Base-by-base conservation (phyloP, 768 basidiomycete genomes). In the Rhizopogon sp. region DNA sequence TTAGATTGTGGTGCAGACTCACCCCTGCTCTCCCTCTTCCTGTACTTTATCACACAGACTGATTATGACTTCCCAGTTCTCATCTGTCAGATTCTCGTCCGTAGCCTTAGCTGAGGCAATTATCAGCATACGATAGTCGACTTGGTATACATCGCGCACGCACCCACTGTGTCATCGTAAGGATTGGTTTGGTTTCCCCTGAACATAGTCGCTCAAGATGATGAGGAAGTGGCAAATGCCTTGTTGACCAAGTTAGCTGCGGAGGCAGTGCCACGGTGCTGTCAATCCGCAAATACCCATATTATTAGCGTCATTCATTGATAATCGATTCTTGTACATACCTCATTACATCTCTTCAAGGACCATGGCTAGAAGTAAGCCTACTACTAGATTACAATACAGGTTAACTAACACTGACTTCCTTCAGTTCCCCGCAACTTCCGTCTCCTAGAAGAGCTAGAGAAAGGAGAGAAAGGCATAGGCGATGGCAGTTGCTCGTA, bases 391-490 rank as follows among this genome's bases (percentile, higher is more conserved):
- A 39, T 46, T 2, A 39, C 43, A 16, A 7, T 37, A 45, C 28
- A 1, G 14, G 8, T 5, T 6, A 41, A 41, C 58, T 60, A 10
- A 59, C 22, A 41, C 58, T 60, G 11, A 59, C 22, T 28, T n/a
- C 16, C n/a, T 14, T 31, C 66, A 98, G 96, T 99, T 58, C 96
- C 96, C 28, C 82, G 96, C 67, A 98, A 95, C 75, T 98, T 98
- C 78, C 83, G 91, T 49, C 84, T 98, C 20, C 84, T 99, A 39
- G 97, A 97, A 69, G 97, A 99, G 77, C 88, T 99, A 60, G 97
- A 99, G 72, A 98, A 98, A 74, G 97, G 97, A 66, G 97, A 99
- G 80, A 99, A 99, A 72, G 97, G 97, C 51, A 93, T 98, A 69
- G 96, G 96, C 59, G 96, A 98, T 75, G 96, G 95, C 53, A 93